Base-by-base conservation (phyloP, 208 protist genomes). In the Phytomonas sp. region DNA sequence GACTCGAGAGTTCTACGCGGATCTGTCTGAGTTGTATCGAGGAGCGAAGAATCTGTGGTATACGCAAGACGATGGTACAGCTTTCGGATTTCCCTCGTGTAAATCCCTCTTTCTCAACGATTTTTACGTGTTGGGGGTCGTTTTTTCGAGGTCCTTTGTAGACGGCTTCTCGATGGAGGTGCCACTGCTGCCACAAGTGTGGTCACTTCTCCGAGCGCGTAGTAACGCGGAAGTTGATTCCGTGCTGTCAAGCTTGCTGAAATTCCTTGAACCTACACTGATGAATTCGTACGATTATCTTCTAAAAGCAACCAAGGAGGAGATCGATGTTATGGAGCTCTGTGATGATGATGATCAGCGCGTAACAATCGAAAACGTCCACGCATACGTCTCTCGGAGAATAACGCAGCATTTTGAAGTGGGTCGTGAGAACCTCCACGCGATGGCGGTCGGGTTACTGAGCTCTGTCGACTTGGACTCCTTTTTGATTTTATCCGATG, bases 1-100 rank as follows among this genome's bases (percentile, higher is more conserved):
- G 0, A 94, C 91, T 46, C 91, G 93, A 71, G 88, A 96, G 74
- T 70, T 96, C 23, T 96, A 96, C 77, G 75, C 87, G 9, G 85
- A 93, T 69, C 68, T 96, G 8, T 92, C 83, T 13, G 67, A 60
- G 0, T 66, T 78, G 51, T 87, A 87, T 70, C 69, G 68, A n/a
- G 46, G 40, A 0, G 63, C 75, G 56, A 53, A 20, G 40, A 64
- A 69, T 23, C 63, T 96, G 23, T 96, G 91, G 91, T 87, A 84
- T 65, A 78, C 59, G 7, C 82, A 91, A 66, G 89, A 91, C 66
- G 80, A 83, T n/a, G 33, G 34, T 8, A 67, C 68, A 26, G 63
- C 23, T 59, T 33, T 93, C 7, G 66, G 79, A 0, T 93, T 93
- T 72, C 91, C 91, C 17, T 89, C 64, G 13, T 46, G 72, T 56